Evolutionary conservation across 2,329 filamentous ascomycete genomes (phyloP).

Genomic region (Salinomyces thailandicus): DNA sequence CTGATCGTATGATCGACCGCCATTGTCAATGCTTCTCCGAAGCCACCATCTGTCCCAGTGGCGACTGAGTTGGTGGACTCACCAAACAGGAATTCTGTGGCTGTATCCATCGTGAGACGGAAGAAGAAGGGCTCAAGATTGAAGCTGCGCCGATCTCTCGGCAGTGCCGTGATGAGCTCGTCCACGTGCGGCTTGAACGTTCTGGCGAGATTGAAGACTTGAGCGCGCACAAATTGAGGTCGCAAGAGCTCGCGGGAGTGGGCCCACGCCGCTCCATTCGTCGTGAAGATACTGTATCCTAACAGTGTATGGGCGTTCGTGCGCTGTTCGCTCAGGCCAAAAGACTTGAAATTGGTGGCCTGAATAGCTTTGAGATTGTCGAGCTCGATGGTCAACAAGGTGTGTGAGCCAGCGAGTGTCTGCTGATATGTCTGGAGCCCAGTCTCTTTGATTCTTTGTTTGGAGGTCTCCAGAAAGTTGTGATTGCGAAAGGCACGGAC

Average conservation of each 20-base stretch:
- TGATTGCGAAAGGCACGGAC: too few species aligned
- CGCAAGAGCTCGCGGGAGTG: neutral
- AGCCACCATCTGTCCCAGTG: conserved; percentile 4
- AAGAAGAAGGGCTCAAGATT: conserved; percentile 55
- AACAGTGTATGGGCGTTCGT: neutral
- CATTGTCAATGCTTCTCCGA: conserved; percentile 10
- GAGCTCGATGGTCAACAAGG: neutral
- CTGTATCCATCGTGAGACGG: conserved; percentile 53
- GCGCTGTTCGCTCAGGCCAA: neutral
- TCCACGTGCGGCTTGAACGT: neutral
- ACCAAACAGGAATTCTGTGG: conserved; percentile 57
- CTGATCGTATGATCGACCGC: conserved; percentile 5
- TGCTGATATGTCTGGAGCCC: too few species aligned
- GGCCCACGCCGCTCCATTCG: neutral
- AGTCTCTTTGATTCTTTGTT: too few species aligned
- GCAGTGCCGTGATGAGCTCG: neutral
- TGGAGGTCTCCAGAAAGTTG: too few species aligned
- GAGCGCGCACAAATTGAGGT: neutral
- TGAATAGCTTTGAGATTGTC: neutral
- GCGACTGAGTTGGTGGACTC: conserved; percentile 24
- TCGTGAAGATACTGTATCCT: neutral
- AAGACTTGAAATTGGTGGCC: neutral
- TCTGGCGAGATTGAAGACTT: neutral
- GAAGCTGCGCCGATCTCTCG: neutral
- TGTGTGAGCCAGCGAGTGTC: too few species aligned